These are phyloP conservation scores for Citrullus mucosospermus DNA, from an alignment of 306 rosid genomes.

Conservation along the genomic window DNA sequence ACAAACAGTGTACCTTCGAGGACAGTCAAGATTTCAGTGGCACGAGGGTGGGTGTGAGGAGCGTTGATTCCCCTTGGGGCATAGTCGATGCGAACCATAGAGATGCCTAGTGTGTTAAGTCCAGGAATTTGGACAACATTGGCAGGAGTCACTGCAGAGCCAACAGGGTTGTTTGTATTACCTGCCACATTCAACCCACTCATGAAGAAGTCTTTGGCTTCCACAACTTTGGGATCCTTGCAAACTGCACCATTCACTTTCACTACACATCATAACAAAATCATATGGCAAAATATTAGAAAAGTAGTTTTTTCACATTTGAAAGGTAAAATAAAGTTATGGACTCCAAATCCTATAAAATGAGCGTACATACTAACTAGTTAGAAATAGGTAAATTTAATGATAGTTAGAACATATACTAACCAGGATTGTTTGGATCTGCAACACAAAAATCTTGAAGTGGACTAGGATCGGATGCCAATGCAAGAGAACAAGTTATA, in stretches of 20 bases:
- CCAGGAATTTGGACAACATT: conserved; percentile 22
- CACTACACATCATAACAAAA: not conserved
- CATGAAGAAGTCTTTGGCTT: conserved; percentile 25
- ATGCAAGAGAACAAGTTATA: not conserved
- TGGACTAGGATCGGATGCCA: not conserved
- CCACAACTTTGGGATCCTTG: conserved; percentile 20
- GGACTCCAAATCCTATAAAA: too few relatives aligned
- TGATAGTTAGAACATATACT: too few relatives aligned
- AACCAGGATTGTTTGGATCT: not conserved
- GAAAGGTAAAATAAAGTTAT: too few relatives aligned
- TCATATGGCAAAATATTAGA: too few relatives aligned
- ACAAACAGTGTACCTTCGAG: conserved; percentile 22
- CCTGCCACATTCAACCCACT: conserved; percentile 17
- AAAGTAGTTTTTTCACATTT: too few relatives aligned
- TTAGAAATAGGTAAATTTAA: too few relatives aligned
- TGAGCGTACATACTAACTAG: too few relatives aligned
- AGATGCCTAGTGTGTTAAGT: conserved; percentile 24
- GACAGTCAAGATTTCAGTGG: conserved; percentile 18
- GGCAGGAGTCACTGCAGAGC: conserved; percentile 17
- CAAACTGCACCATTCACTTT: conserved; percentile 18
- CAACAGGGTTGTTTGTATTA: conserved; percentile 19
- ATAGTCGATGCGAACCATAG: conserved; percentile 22
- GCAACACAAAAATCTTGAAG: conserved; percentile 2
- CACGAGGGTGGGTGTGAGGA: conserved; percentile 26
- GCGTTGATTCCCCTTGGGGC: conserved; percentile 25